Conservation (phyloP, 2,329 filamentous ascomycete genomes). For the Alternaria alternata region DNA sequence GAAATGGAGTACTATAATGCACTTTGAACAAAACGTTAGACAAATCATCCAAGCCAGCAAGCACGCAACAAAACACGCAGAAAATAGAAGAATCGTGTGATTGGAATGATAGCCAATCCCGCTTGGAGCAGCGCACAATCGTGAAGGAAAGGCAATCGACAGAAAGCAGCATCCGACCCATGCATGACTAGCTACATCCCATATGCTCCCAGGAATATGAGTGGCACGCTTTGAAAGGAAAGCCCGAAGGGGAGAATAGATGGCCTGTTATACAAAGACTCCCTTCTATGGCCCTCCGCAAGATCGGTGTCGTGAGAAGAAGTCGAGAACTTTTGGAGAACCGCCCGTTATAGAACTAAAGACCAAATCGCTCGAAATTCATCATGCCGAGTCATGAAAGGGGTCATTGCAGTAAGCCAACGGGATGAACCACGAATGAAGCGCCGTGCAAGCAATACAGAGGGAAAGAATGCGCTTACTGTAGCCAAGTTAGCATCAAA, state of each 20-base stretch:
- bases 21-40: conserved; percentile 27
- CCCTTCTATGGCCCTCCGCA: conserved; percentile 45
- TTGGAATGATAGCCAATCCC: conserved; percentile 51
- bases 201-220: conserved; percentile 39
- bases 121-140: conserved; percentile 36
- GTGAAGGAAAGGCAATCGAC: conserved; percentile 40
- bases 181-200: conserved; percentile 49
- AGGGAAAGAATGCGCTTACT: conserved; percentile 52
- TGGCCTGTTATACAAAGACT: conserved; percentile 51
- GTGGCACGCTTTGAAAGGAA: conserved; percentile 41
- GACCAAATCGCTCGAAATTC: conserved; percentile 50
- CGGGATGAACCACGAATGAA: conserved; percentile 44
- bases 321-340: conserved; percentile 51
- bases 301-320: conserved; percentile 49
- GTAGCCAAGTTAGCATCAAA: conserved; percentile 23
- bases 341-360: conserved; percentile 45
- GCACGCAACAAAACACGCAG: conserved; percentile 36
- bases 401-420: conserved; percentile 48
- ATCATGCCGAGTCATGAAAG: conserved; percentile 50
- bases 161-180: conserved; percentile 43
- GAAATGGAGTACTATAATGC: conserved; percentile 14
- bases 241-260: conserved; percentile 41
- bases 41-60: conserved; percentile 33
- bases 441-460: conserved; percentile 46
- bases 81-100: conserved; percentile 42